Evolutionary conservation across 257 asterid genomes (phyloP), one percentile per base, ranked within the genome.

Genomic region (Solanum pinnatisectum): DNA sequence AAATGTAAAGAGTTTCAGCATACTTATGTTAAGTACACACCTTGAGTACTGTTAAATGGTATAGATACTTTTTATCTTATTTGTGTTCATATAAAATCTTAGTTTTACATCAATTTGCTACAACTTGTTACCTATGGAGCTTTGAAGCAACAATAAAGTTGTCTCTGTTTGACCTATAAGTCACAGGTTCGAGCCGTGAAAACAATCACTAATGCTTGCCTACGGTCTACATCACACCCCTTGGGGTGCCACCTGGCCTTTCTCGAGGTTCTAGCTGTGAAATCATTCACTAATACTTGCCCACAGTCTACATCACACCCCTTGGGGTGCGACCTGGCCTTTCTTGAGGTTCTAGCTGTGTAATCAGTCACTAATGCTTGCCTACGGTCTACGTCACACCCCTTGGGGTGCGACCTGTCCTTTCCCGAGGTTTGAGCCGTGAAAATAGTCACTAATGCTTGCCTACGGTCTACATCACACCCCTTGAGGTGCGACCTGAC

Each of bases 21-120:
- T 85, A 92, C 90, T 88, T 32, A 7, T 70, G 89, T 63, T 25
- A 10, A 63, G 32, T 63, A 63, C 71, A 63, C 33, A 63, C 71
- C 71, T 63, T 63, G 2, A n/a, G 56, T 46, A 14, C 92, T 89
- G 90, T 88, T 91, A 90, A 85, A 88, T 91, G 92, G 87, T 90
- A 93, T 86, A 92, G 84, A 89, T 92, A 49, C 42, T 81, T 81
- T 46, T 18, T 81, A 4, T 18, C 30, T 81, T 81, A 20, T 46
- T 30, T 81, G 9, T 49, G 39, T 52, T 49, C 13, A 82, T 82
- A 20, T 11, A 52, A 52, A 16, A 81, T 49, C 18, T 30, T 30
- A 8, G 85, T 49, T 30, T 23, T 82, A 30, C 44, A 49, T 35
- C 44, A 32, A 16, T 82, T 82, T 82, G 70, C 18, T 82, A 18